Evolutionary conservation across 2,329 filamentous ascomycete species (phyloP).

Genomic region (Phaeosphaeriaceae sp.): DNA sequence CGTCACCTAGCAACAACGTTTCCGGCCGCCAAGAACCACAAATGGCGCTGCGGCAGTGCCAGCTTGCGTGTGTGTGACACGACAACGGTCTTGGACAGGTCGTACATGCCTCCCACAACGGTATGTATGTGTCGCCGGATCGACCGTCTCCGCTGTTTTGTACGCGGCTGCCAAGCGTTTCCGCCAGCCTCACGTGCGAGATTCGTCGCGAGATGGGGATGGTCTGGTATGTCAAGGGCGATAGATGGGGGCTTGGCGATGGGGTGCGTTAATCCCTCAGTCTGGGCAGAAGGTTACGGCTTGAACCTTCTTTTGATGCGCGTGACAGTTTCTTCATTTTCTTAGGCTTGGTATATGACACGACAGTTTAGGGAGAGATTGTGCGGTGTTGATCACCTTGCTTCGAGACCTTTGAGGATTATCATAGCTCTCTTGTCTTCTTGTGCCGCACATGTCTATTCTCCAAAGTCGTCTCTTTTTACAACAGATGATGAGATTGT

Average conservation of each 20-base stretch:
- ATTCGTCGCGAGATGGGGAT: not conserved
- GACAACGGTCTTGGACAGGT: constrained; percentile 7
- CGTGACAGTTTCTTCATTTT: not conserved
- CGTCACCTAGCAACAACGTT: not conserved
- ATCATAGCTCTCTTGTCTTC: not conserved
- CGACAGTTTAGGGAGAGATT: not conserved
- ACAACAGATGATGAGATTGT: too few relatives aligned
- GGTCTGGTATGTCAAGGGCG: not conserved
- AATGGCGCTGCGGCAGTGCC: not conserved
- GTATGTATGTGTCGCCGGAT: not conserved
- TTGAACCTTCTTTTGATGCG: not conserved
- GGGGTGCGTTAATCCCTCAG: not conserved
- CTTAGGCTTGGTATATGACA: not conserved
- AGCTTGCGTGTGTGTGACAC: constrained; percentile 3
- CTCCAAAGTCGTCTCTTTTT: too few relatives aligned
- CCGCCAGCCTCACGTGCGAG: constrained; percentile 4
- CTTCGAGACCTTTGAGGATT: not conserved
- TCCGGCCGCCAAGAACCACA: constrained; percentile 1
- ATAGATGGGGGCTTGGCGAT: not conserved
- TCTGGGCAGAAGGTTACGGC: not conserved
- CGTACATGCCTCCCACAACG: not conserved
- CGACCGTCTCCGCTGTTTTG: constrained; percentile 3
- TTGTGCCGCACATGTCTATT: too few relatives aligned
- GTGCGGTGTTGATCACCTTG: not conserved
- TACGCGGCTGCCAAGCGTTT: constrained; percentile 9